Percentiles rank a stretch among this genome's conserved stretches.
phyloP scores from a whole-genome alignment of 306 rosid genomes.

The Acacia confusa region DNA sequence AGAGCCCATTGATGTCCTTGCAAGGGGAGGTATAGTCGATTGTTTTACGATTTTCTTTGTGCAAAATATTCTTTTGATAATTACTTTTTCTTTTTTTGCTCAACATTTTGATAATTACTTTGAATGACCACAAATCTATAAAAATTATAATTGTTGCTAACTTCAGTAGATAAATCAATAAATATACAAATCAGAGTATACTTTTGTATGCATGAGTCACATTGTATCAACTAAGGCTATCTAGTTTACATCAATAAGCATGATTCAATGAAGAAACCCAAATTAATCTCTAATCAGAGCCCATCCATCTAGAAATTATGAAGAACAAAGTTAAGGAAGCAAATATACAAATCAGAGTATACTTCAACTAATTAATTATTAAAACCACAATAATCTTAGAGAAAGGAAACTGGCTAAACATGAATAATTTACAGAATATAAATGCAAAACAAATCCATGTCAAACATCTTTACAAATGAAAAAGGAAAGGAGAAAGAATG shows the following conservation, averaged over 20 bases:
- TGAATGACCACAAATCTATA: too few species aligned
- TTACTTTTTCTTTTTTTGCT: too few species aligned
- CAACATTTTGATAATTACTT: neutral
- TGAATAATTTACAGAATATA: neutral
- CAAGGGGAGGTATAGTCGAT: neutral
- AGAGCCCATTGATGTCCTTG: neutral
- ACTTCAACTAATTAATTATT: neutral
- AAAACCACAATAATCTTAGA: neutral
- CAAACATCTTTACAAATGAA: neutral
- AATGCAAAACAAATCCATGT: neutral
- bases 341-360: neutral
- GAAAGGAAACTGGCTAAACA: neutral
- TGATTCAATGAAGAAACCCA: neutral
- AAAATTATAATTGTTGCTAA: too few species aligned
- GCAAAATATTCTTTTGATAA: neutral
- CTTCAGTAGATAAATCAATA: too few species aligned
- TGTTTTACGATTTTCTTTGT: neutral
- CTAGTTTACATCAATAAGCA: neutral
- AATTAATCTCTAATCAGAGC: too few species aligned
- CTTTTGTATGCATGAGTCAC: too few species aligned
- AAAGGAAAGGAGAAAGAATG: neutral
- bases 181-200: too few species aligned
- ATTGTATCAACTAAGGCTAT: too few species aligned
- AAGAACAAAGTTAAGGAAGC: too few species aligned
- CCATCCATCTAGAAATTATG: too few species aligned